Percentiles rank a stretch among this genome's conserved stretches.
Conservation (phyloP, 306 rosid genomes). For the Trifolium repens region DNA sequence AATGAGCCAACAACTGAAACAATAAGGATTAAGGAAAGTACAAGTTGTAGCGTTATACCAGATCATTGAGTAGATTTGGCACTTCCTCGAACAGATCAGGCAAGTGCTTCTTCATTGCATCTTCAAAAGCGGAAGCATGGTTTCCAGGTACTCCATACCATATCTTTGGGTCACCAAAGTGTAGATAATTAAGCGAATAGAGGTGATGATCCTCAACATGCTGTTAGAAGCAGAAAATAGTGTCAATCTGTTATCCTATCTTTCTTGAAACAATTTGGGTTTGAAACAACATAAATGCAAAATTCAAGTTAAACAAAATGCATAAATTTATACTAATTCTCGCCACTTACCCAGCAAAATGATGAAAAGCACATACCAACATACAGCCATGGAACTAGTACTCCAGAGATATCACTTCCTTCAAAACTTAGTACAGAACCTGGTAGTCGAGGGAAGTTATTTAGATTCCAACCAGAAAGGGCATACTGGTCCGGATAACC, state of each 20-base stretch:
- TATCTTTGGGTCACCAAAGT: constrained; percentile 91
- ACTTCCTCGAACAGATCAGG: constrained; percentile 91
- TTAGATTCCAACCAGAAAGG: constrained; percentile 92
- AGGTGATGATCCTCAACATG: constrained; percentile 99
- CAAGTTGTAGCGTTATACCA: constrained; percentile 56
- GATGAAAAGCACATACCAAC: constrained; percentile 99
- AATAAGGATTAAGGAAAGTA: constrained; percentile 33
- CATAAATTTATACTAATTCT: constrained; percentile 18
- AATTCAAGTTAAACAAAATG: not conserved
- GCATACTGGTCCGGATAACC: constrained; percentile 57
- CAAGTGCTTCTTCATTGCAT: constrained; percentile 80
- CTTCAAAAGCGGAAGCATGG: constrained; percentile 73
- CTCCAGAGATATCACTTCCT: constrained; percentile 95
- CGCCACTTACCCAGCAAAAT: constrained; percentile 94
- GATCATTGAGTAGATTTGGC: constrained; percentile 91
- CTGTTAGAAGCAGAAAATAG: constrained; percentile 57
- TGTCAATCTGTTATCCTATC: constrained; percentile 32
- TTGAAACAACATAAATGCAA: constrained; percentile 37
- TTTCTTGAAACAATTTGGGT: constrained; percentile 21
- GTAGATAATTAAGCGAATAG: constrained; percentile 88
- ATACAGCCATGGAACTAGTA: constrained; percentile 96
- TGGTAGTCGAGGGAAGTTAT: constrained; percentile 83
- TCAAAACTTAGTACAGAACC: constrained; percentile 87
- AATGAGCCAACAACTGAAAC: constrained; percentile 20
- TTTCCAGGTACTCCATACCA: constrained; percentile 97